A percentile compares a stretch with the other conserved stretches of the same genome.
phyloP scores from a whole-genome alignment of 1,284 basidiomycete genomes.

The Vanrija sp. region DNA sequence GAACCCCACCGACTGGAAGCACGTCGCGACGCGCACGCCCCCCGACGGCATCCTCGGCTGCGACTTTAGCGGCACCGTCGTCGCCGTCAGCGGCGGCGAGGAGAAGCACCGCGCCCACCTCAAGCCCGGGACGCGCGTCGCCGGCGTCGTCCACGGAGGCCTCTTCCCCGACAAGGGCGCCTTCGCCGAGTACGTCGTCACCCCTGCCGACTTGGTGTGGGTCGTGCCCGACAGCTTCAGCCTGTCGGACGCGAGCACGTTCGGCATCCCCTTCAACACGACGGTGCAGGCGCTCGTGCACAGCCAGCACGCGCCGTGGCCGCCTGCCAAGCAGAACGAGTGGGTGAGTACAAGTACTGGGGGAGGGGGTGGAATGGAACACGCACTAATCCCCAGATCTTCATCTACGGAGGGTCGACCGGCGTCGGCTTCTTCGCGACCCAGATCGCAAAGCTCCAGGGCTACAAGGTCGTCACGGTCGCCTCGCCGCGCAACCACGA shows the following conservation, averaged over 20 bases:
- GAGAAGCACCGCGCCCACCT: slow-evolving; percentile 4
- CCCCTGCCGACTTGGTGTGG: slow-evolving; percentile 23
- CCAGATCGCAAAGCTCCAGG: slow-evolving; percentile 51
- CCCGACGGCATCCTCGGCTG: slow-evolving; percentile 13
- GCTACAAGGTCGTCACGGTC: slow-evolving; percentile 51
- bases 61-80: slow-evolving; percentile 52
- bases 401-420: slow-evolving; percentile 53
- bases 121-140: slow-evolving; percentile 51
- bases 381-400: slow-evolving; percentile 17
- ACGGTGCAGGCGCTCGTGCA: slow-evolving; percentile 17
- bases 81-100: slow-evolving; percentile 21
- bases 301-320: slow-evolving; percentile 10
- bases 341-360: slow-evolving; percentile 18
- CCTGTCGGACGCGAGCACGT: slow-evolving; percentile 49
- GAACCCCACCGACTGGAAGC: slow-evolving; percentile 48
- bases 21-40: slow-evolving; percentile 6
- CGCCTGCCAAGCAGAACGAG: slow-evolving; percentile 12
- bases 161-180: slow-evolving; percentile 42
- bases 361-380: background rate
- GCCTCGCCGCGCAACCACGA: slow-evolving; percentile 50
- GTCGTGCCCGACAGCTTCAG: slow-evolving; percentile 24
- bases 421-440: slow-evolving; percentile 52
- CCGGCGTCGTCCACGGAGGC: slow-evolving; percentile 53
- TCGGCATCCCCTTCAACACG: slow-evolving; percentile 42
- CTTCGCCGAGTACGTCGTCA: slow-evolving; percentile 50